Percentiles rank a stretch among this genome's conserved stretches.
Evolutionary conservation across 1,284 basidiomycete species (phyloP).

Genomic region (Moesziomyces sp.): DNA sequence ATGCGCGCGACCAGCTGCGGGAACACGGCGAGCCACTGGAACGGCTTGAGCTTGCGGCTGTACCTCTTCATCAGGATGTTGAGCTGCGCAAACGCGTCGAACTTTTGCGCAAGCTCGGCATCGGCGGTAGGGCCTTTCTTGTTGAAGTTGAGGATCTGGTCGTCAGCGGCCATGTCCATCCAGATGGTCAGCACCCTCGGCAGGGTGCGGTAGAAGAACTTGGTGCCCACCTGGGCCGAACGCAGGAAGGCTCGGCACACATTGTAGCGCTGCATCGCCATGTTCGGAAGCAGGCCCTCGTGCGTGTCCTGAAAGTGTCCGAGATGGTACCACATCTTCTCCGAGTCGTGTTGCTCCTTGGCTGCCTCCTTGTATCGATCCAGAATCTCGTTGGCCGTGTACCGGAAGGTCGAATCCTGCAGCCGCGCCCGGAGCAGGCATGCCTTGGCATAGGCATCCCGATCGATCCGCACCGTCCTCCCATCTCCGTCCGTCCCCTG

Average conservation of each 20-base stretch:
- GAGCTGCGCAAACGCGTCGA: constrained; percentile 56
- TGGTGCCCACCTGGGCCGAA: constrained; percentile 85
- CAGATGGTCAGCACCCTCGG: constrained; percentile 94
- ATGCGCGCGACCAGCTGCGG: constrained; percentile 97
- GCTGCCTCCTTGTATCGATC: constrained; percentile 67
- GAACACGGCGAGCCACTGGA: constrained; percentile 88
- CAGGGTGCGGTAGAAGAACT: constrained; percentile 95
- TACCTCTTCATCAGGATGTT: constrained; percentile 72
- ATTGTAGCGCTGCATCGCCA: constrained; percentile 67
- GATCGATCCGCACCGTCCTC: constrained; percentile 24
- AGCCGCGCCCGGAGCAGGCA: constrained; percentile 88
- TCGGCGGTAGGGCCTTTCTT: constrained; percentile 45
- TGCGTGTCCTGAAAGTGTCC: constrained; percentile 57
- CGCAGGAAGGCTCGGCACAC: constrained; percentile 78
- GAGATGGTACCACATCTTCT: constrained; percentile 69
- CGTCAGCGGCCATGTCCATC: constrained; percentile 86
- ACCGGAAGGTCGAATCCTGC: constrained; percentile 88
- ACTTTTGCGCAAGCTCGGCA: constrained; percentile 31
- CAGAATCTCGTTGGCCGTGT: constrained; percentile 76
- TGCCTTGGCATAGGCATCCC: constrained; percentile 72
- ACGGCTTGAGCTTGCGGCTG: constrained; percentile 81
- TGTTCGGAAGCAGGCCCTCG: constrained; percentile 70
- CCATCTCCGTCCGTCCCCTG: constrained; percentile 31
- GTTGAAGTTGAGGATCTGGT: constrained; percentile 51
- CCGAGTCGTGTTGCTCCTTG: constrained; percentile 72